phyloP scores from a whole-genome alignment of 2,329 filamentous ascomycete genomes.

The Pyrenophora graminea region DNA sequence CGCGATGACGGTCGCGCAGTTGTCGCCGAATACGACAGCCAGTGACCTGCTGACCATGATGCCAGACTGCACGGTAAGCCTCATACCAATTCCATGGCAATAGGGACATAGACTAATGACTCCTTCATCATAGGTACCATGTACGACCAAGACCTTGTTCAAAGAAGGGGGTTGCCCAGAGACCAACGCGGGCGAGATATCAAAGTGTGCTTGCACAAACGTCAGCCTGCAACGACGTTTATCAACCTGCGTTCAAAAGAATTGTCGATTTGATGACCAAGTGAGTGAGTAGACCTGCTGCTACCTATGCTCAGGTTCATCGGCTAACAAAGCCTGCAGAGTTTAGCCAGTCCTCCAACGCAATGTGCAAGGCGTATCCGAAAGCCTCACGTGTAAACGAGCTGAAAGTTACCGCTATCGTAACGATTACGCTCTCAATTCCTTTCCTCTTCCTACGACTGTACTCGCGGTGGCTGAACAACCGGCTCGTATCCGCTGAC shows the following conservation, averaged over 20 bases:
- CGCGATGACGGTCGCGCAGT: too few species aligned
- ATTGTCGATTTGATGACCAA: neutral
- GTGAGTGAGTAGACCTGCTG: neutral
- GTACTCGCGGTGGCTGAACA: constrained; percentile 22
- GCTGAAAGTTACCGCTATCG: constrained; percentile 13
- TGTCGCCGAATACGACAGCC: too few species aligned
- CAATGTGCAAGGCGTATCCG: constrained; percentile 17
- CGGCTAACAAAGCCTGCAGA: neutral
- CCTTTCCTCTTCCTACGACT: constrained; percentile 16
- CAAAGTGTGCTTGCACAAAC: constrained; percentile 15
- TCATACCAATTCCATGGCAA: too few species aligned
- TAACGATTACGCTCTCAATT: constrained; percentile 10
- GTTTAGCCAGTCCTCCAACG: constrained; percentile 6
- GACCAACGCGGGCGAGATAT: constrained; percentile 13
- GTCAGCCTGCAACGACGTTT: constrained; percentile 11
- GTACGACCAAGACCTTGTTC: constrained; percentile 16
- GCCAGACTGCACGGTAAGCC: too few species aligned
- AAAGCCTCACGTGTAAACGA: constrained; percentile 15
- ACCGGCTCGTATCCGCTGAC: constrained; percentile 11
- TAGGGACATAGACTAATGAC: neutral
- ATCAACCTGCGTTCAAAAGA: constrained; percentile 12
- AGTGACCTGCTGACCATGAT: too few species aligned
- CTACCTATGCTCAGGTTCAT: neutral
- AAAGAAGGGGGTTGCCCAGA: constrained; percentile 12
- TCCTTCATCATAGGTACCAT: constrained; percentile 5